Percentiles rank a stretch among this genome's conserved stretches.
Evolutionary conservation across 306 rosid genomes (phyloP).

Genomic region (Cicer judaicum): DNA sequence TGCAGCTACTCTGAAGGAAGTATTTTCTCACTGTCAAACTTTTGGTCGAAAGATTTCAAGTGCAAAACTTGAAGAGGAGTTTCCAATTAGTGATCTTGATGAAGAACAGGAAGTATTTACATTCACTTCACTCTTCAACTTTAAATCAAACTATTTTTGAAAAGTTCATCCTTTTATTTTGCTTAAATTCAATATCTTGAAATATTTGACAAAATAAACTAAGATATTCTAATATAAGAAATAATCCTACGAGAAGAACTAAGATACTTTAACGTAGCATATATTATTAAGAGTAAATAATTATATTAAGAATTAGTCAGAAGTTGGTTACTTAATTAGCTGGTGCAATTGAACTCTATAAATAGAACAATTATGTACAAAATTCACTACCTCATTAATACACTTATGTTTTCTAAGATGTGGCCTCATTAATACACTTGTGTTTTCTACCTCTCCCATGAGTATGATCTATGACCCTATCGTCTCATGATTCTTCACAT

Average conservation of each 20-base stretch:
- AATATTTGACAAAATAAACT: neutral
- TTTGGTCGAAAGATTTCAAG: constrained; percentile 47
- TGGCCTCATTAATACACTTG: no score
- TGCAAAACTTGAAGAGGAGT: constrained; percentile 61
- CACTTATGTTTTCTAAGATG: no score
- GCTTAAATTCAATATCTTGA: neutral
- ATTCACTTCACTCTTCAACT: constrained; percentile 16
- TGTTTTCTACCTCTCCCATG: no score
- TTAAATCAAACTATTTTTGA: constrained; percentile 12
- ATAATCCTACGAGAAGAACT: neutral
- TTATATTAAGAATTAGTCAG: no score
- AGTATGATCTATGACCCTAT: no score
- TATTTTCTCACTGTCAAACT: constrained; percentile 59
- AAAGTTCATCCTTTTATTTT: constrained; percentile 7
- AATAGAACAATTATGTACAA: no score
- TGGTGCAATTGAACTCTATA: no score
- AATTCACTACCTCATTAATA: no score
- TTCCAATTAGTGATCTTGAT: constrained; percentile 59
- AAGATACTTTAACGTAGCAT: neutral
- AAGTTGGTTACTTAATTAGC: no score
- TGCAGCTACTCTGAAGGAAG: constrained; percentile 64
- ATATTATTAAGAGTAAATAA: no score
- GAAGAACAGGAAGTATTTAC: constrained; percentile 71
- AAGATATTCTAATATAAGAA: no score
- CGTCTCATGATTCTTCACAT: no score